A percentile compares a stretch with the other conserved stretches of the same genome.
These are phyloP conservation scores for Grifola frondosa DNA, from an alignment of 1,284 basidiomycete species.

Conservation along the genomic window DNA sequence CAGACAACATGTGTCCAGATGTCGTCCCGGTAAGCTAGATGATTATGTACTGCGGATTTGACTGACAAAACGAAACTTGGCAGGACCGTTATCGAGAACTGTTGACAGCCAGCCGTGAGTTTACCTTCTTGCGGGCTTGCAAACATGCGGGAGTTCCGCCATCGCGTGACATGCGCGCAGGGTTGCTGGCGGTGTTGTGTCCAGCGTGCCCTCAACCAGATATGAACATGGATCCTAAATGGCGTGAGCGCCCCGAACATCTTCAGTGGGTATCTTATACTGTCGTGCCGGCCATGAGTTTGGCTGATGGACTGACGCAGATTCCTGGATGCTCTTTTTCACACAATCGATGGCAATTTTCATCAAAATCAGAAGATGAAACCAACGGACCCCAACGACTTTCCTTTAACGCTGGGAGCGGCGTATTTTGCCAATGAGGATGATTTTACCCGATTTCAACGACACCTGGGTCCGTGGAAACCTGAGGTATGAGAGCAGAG, in stretches of 20 bases:
- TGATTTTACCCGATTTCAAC: conserved; percentile 6
- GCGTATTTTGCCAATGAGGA: conserved; percentile 10
- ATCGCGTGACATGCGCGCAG: background rate
- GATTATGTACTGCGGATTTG: background rate
- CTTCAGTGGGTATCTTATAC: no score
- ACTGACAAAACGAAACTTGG: background rate
- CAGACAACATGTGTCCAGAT: conserved; percentile 5
- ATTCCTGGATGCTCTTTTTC: conserved; percentile 5
- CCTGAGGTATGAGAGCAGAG: no score
- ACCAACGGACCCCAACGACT: conserved; percentile 6
- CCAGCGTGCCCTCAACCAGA: conserved; percentile 13
- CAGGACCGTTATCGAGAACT: conserved; percentile 22
- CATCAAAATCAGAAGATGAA: conserved; percentile 9
- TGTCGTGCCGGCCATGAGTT: no score
- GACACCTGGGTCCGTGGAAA: no score
- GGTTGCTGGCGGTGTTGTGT: conserved; percentile 2
- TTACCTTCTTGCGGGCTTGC: conserved; percentile 7
- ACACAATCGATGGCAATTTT: conserved; percentile 12
- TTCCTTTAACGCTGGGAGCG: conserved; percentile 1
- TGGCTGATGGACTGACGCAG: no score
- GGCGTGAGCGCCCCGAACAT: conserved; percentile 2
- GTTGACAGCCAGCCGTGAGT: conserved; percentile 7
- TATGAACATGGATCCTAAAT: conserved; percentile 18
- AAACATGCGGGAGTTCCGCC: background rate
- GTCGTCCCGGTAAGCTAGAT: conserved; percentile 2